phyloP scores from a whole-genome alignment of 1,284 basidiomycete genomes.

The Ceratobasidium sp. region DNA sequence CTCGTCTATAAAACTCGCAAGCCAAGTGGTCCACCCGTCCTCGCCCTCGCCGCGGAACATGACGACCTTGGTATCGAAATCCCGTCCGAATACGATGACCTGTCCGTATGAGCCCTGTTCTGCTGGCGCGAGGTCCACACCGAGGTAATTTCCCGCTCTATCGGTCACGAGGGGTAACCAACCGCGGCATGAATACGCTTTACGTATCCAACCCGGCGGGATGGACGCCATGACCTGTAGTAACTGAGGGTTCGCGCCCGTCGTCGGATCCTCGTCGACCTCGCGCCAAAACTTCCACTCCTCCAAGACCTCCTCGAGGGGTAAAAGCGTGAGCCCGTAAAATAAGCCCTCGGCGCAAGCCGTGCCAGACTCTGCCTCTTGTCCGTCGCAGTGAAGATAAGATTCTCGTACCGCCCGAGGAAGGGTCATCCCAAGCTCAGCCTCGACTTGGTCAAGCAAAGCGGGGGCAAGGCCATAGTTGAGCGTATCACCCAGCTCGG shows the following conservation, averaged over 20 bases:
- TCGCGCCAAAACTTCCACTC: conserved; percentile 96
- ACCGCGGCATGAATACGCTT: conserved; percentile 91
- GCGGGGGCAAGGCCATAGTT: conserved; percentile 86
- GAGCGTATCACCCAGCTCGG: conserved; percentile 91
- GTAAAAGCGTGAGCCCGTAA: conserved; percentile 86
- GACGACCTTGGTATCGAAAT: conserved; percentile 98
- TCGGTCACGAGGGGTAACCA: conserved; percentile 97
- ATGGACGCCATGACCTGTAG: conserved; percentile 88
- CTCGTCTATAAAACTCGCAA: conserved; percentile 94
- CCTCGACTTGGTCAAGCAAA: conserved; percentile 82
- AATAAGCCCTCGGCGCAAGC: conserved; percentile 91
- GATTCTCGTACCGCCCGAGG: conserved; percentile 87
- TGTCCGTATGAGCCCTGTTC: conserved; percentile 86
- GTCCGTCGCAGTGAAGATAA: conserved; percentile 85
- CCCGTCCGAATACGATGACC: conserved; percentile 97
- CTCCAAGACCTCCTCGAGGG: conserved; percentile 89
- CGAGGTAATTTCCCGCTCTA: conserved; percentile 96
- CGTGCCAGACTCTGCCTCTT: conserved; percentile 87
- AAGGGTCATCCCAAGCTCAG: conserved; percentile 83
- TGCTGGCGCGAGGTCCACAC: conserved; percentile 92
- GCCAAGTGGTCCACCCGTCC: conserved; percentile 95
- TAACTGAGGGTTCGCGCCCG: conserved; percentile 80
- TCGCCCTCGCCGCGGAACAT: conserved; percentile 91
- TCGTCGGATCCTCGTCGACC: conserved; percentile 86
- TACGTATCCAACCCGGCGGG: conserved; percentile 92